These are phyloP conservation scores for Heracleum sosnowskyi DNA, from an alignment of 129 eudicot genomes.

Conservation along the genomic window DNA sequence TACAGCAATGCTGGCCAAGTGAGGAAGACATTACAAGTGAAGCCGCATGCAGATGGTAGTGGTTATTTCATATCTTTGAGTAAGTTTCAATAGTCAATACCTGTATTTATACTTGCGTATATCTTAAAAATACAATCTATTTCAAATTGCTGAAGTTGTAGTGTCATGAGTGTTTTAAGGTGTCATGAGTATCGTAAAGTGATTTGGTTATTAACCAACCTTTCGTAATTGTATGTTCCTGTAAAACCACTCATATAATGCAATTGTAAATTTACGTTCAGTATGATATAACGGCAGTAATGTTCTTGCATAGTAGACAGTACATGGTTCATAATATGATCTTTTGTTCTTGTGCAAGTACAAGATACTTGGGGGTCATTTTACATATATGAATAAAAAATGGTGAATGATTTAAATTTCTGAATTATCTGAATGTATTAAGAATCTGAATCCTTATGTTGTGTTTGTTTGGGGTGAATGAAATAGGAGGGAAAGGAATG, in stretches of 20 bases:
- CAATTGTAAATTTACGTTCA: neutral
- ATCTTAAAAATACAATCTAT: neutral
- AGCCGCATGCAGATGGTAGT: slow-evolving; percentile 56
- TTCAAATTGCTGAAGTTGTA: neutral
- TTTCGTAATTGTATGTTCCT: neutral
- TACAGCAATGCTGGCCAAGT: slow-evolving; percentile 95
- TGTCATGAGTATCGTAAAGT: neutral
- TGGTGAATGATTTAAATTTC: too few species aligned
- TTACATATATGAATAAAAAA: too few species aligned
- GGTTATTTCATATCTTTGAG: slow-evolving; percentile 80
- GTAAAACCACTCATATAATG: neutral
- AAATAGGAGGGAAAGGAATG: too few species aligned
- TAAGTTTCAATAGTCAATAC: slow-evolving; percentile 30
- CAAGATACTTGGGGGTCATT: neutral
- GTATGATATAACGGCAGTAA: neutral
- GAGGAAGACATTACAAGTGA: slow-evolving; percentile 75
- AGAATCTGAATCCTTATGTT: too few species aligned
- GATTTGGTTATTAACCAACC: neutral
- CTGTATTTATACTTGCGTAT: neutral
- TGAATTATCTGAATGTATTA: too few species aligned
- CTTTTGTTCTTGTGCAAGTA: neutral
- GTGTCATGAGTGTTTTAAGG: neutral
- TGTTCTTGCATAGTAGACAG: neutral
- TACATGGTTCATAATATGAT: neutral
- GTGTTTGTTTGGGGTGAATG: too few species aligned